Conservation (phyloP, 2,329 filamentous ascomycete species). For the Hymenoscyphus salicellus region DNA sequence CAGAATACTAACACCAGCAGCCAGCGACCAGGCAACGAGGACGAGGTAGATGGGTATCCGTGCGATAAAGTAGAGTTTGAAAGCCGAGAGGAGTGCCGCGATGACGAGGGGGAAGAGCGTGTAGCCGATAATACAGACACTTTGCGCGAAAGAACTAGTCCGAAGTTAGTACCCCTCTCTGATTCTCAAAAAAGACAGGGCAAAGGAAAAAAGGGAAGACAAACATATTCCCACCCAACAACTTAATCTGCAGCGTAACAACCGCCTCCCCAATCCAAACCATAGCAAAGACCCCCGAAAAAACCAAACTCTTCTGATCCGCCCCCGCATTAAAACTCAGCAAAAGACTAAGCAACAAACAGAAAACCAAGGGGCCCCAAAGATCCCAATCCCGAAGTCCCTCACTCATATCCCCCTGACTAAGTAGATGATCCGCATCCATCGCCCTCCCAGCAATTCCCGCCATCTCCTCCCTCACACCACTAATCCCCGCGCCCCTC, state of each 20-base stretch:
- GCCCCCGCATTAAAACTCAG: slow-evolving; percentile 76
- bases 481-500: slow-evolving; percentile 55
- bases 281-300: slow-evolving; percentile 93
- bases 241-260: slow-evolving; percentile 96
- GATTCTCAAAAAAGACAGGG: slow-evolving; percentile 34
- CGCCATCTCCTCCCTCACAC: slow-evolving; percentile 60
- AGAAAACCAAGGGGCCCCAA: slow-evolving; percentile 96
- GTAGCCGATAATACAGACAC: slow-evolving; percentile 96
- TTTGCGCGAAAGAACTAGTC: slow-evolving; percentile 89
- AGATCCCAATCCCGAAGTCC: slow-evolving; percentile 95
- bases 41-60: slow-evolving; percentile 88
- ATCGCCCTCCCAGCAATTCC: slow-evolving; percentile 60
- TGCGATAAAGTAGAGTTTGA: slow-evolving; percentile 74
- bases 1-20: slow-evolving; percentile 91
- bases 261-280: slow-evolving; percentile 96
- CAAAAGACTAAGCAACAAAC: slow-evolving; percentile 80
- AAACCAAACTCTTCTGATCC: slow-evolving; percentile 83
- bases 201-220: slow-evolving; percentile 41
- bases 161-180: neutral
- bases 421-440: slow-evolving; percentile 59
- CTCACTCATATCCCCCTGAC: slow-evolving; percentile 74
- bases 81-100: slow-evolving; percentile 80
- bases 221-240: slow-evolving; percentile 95
- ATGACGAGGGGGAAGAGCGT: slow-evolving; percentile 96
- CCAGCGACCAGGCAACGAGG: slow-evolving; percentile 87